Evolutionary conservation across 2,329 filamentous ascomycete species (phyloP), one percentile per base, ranked within the genome.

Genomic region (Aphanocladium album): DNA sequence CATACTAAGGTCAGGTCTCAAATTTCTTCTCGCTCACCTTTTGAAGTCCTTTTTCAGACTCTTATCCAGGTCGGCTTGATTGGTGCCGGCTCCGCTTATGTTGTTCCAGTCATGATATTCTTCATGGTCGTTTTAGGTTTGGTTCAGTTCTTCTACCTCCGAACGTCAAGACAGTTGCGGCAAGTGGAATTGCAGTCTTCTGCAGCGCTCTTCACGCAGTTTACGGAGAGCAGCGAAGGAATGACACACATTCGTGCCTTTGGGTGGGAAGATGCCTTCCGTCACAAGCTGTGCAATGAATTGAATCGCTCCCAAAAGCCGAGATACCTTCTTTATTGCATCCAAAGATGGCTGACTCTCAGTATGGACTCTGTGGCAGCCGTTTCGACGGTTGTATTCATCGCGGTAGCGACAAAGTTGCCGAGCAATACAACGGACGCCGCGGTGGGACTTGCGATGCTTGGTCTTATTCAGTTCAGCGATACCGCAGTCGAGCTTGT

Each of bases 131-230:
- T 57, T 9, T 23, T 68, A 1, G 67, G 52, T 46, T 12, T 62
- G 3, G 37, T 69, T 14, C 67, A 69, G 19, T 60, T 63, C 2
- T 64, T 62, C 27, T 65, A 65, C 19, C 73, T 85, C 1, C 74
- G 78, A 5, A 84, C 81, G 1, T 83, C 82, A 0, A 76, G 82
- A 0, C 83, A 84, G 63, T 70, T 86, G 2, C 78, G 81, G 27
- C 74, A 80, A 16, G 67, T 85, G 21, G 82, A 84, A 53, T 71
- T 85, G 1, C 80, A 85, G 64, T 75, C 80, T 0, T 78, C 78
- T 47, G 74, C 81, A 0, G 77, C 76, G 0, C 71, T 84, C 0
- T 79, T 68, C 30, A 71, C 70, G 0, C 71, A 65, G 33, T 73
- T 78, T 16, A 61, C 78, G 3, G 76, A 79, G 62, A 71, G 74